phyloP scores from a whole-genome alignment of 176 grass and related monocot genomes.

The Eleusine coracana region DNA sequence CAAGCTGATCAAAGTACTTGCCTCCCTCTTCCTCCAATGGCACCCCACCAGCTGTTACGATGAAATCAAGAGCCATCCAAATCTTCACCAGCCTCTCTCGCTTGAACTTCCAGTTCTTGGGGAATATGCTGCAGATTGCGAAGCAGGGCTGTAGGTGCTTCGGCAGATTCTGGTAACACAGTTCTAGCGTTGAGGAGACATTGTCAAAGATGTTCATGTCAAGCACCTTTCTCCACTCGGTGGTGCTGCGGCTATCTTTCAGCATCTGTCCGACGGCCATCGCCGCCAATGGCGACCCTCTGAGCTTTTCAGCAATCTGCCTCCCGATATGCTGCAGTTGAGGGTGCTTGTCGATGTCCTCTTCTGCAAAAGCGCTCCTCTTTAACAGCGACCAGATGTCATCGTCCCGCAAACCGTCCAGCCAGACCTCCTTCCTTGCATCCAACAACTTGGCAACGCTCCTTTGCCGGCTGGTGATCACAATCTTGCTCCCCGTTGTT shows the following conservation, averaged over 20 bases:
- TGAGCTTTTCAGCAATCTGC: constrained; percentile 30
- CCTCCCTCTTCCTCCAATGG: constrained; percentile 37
- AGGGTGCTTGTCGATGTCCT: not conserved
- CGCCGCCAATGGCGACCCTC: constrained; percentile 30
- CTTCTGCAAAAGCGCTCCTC: constrained; percentile 18
- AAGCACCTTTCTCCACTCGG: constrained; percentile 19
- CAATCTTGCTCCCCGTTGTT: constrained; percentile 34
- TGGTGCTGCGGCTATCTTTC: not conserved
- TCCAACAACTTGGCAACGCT: not conserved
- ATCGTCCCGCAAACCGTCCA: not conserved
- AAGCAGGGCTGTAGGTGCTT: constrained; percentile 50
- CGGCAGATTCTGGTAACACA: constrained; percentile 44
- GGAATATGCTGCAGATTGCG: constrained; percentile 56
- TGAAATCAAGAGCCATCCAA: constrained; percentile 60
- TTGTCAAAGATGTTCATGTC: constrained; percentile 19
- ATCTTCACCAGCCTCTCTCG: constrained; percentile 47
- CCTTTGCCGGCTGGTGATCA: constrained; percentile 37
- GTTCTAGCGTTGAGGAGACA: constrained; percentile 11
- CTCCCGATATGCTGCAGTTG: not conserved
- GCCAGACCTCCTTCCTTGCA: not conserved
- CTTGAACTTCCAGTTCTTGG: constrained; percentile 39
- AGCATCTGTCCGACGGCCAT: constrained; percentile 39
- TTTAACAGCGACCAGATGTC: constrained; percentile 43
- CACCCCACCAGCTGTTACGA: not conserved
- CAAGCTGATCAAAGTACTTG: constrained; percentile 46